A percentile compares a stretch with the other conserved stretches of the same genome.
Conservation (phyloP, 225 moss, liverwort and hornwort species). For the Marchantia polymorpha region DNA sequence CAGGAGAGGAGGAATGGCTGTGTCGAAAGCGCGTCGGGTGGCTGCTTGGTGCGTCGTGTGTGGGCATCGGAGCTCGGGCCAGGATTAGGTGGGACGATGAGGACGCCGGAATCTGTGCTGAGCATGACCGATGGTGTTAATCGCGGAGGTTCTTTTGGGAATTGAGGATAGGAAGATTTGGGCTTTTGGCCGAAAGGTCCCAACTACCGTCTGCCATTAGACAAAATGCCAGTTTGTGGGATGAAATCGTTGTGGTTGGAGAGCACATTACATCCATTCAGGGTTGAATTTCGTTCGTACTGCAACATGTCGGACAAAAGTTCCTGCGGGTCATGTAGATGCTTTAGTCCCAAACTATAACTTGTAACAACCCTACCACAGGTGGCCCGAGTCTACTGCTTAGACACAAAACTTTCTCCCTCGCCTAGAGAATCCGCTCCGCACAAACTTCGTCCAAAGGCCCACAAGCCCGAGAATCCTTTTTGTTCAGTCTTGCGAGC, state of each 20-base stretch:
- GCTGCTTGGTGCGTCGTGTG: not conserved
- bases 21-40: not conserved
- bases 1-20: not conserved
- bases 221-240: constrained; percentile 3
- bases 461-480: not conserved
- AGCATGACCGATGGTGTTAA: not conserved
- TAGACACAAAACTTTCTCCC: not conserved
- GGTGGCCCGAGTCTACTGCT: not conserved
- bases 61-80: constrained; percentile 3
- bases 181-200: constrained; percentile 4
- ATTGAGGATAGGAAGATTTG: not conserved
- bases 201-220: not conserved
- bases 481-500: not conserved
- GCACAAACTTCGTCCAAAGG: not conserved
- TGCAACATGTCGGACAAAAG: not conserved
- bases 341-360: not conserved
- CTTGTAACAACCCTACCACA: constrained; percentile 1
- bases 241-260: not conserved
- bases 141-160: not conserved
- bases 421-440: not conserved
- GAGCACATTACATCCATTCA: not conserved
- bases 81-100: constrained; percentile 6
- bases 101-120: not conserved
- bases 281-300: not conserved
- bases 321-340: not conserved